These are phyloP conservation scores for Rubroboletus satanas DNA, from an alignment of 768 basidiomycete species.

Conservation along the genomic window DNA sequence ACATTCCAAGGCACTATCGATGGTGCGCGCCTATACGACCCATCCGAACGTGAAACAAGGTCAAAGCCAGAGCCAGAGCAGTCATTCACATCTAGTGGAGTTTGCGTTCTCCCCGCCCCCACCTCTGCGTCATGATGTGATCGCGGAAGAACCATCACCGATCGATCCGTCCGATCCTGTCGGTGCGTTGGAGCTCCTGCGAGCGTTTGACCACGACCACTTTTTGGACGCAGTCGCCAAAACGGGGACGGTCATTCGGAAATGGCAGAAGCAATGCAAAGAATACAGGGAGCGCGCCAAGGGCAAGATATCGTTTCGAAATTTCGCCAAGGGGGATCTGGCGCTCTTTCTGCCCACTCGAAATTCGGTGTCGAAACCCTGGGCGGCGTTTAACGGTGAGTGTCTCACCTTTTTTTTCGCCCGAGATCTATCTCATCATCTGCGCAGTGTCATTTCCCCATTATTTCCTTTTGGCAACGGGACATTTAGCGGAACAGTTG, in stretches of 20 bases:
- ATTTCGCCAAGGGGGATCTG: conserved; percentile 92
- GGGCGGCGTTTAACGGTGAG: conserved; percentile 98
- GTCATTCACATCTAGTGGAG: conserved; percentile 40
- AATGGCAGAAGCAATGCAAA: conserved; percentile 98
- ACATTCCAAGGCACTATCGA: conserved; percentile 66
- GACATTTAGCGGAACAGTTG: conserved; percentile 82
- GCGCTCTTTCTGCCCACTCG: conserved; percentile 94
- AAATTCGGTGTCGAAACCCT: conserved; percentile 89
- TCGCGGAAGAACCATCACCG: conserved; percentile 61
- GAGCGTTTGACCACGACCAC: conserved; percentile 77
- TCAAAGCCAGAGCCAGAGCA: conserved; percentile 24
- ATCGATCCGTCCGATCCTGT: conserved; percentile 74
- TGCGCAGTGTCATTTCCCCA: conserved; percentile 88
- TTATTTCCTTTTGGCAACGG: conserved; percentile 90
- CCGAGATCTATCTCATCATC: not conserved
- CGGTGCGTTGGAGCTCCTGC: conserved; percentile 64
- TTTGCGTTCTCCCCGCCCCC: conserved; percentile 46
- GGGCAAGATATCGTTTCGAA: conserved; percentile 94
- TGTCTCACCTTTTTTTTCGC: not conserved
- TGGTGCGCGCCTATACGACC: conserved; percentile 52
- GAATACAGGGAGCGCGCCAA: conserved; percentile 93
- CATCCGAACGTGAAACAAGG: conserved; percentile 52
- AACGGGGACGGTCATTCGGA: conserved; percentile 81
- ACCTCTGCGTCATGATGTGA: conserved; percentile 47
- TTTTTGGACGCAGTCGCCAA: conserved; percentile 82